Evolutionary conservation across 768 basidiomycete species (phyloP), one percentile per base, ranked within the genome.

Genomic region (Phaeotremella fagi): DNA sequence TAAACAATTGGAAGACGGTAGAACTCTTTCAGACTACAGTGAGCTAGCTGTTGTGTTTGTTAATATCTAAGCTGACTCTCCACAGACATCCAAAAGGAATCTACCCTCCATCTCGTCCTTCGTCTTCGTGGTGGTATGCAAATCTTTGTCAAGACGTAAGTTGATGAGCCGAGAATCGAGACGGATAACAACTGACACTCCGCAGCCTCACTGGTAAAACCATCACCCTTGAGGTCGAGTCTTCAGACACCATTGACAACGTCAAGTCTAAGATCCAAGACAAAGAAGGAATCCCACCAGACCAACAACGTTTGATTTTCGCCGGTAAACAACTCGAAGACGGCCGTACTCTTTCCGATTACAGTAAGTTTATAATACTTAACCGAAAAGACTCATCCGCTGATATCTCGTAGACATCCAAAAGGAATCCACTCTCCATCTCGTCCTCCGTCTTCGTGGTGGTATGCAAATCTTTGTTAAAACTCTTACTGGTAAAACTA

Each of bases 201-300:
- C 18, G 1, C 16, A 60, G 50, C 28, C 75, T 89, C 20, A 90
- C 87, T 0, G 88, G 31, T 16, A 33, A 33, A 16, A 33, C 31
- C 31, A 33, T 33, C 31, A 33, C 31, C 16, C 31, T 33, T n/a
- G 90, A 94, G 71, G 90, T 92, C 41, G 89, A 92, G 75, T 90
- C 88, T 0, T 88, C 86, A 0, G 88, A 91, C 73, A 91, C 90
- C 12, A 91, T 94, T 65, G 90, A 92, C 71, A 89, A 90, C 61
- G 88, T 91, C 22, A 91, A 90, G 80, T 84, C 85, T 35, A 91
- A 90, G 82, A 91, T 92, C 45, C 89, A 90, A 73, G 89, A 91
- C 73, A 92, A 91, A 79, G 89, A 90, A 66, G 89, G 85, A 56
- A 95, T 94, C 61, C 90, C 89, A 54, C 89, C 89, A 3, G 90